Evolutionary conservation across 2,329 filamentous ascomycete genomes (phyloP).

Genomic region (Cladosporium sp.): DNA sequence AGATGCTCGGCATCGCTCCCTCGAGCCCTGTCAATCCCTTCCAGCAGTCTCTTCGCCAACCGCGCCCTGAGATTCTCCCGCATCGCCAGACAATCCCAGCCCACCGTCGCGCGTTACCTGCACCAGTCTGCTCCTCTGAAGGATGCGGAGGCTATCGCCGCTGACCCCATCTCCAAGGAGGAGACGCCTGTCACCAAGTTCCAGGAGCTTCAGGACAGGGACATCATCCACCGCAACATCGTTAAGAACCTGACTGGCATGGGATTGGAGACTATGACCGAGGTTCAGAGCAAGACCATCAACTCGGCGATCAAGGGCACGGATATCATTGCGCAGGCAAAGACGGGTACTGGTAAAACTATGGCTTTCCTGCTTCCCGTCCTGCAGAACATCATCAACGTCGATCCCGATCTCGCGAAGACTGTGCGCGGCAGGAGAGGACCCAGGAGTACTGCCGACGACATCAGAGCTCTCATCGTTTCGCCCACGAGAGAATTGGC

Average conservation of each 20-base stretch:
- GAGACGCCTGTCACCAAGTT: conserved; percentile 38
- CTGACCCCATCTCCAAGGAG: conserved; percentile 20
- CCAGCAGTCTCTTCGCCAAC: conserved; percentile 14
- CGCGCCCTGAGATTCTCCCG: conserved; percentile 12
- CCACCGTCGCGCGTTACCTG: conserved; percentile 19
- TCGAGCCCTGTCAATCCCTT: conserved; percentile 18
- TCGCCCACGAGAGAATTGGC: conserved; percentile 61
- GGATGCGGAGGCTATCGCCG: conserved; percentile 20
- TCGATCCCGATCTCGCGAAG: conserved; percentile 58
- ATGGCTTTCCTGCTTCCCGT: conserved; percentile 86
- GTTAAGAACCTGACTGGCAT: conserved; percentile 67
- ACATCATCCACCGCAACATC: conserved; percentile 60
- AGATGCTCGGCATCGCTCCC: conserved; percentile 27
- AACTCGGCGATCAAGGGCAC: conserved; percentile 71
- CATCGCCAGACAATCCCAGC: conserved; percentile 10
- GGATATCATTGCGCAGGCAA: conserved; percentile 88
- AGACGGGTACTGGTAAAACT: conserved; percentile 96
- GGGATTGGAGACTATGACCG: conserved; percentile 81
- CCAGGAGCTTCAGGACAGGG: conserved; percentile 38
- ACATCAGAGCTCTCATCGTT: conserved; percentile 58
- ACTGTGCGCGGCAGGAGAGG: conserved; percentile 44
- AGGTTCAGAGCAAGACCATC: conserved; percentile 84
- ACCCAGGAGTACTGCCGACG: conserved; percentile 44
- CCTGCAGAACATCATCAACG: conserved; percentile 69
- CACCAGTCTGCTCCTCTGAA: conserved; percentile 38